Conservation (phyloP, 495 filamentous ascomycete species). For the Hamigera avellanea region DNA sequence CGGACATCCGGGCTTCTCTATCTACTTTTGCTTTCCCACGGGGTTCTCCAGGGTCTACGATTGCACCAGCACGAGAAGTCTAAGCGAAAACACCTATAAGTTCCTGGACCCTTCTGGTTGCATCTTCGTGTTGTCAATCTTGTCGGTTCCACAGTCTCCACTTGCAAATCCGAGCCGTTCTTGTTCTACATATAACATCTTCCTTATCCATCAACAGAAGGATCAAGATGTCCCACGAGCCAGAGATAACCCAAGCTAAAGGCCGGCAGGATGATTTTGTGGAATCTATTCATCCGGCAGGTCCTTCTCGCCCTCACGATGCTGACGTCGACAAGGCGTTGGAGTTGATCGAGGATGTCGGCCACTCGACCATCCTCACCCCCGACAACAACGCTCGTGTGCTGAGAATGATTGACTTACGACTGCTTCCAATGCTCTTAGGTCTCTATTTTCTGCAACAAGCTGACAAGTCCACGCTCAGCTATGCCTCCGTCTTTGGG, state of each 20-base stretch:
- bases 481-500: conserved; percentile 42
- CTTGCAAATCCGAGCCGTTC: no score
- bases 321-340: conserved; percentile 30
- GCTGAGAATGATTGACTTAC: conserved; percentile 40
- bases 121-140: no score
- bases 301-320: conserved; percentile 4
- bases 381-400: conserved; percentile 42
- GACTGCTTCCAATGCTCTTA: conserved; percentile 38
- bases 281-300: conserved; percentile 20
- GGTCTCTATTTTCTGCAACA: conserved; percentile 39
- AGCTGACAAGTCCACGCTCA: conserved; percentile 46
- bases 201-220: no score
- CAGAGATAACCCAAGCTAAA: conserved; percentile 10
- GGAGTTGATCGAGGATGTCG: conserved; percentile 29
- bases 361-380: conserved; percentile 30
- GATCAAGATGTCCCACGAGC: conserved; percentile 13
- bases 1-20: conserved; percentile 5
- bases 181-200: no score
- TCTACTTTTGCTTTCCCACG: conserved; percentile 18
- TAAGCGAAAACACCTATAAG: no score
- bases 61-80: no score
- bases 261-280: conserved; percentile 21
- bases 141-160: no score
- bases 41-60: conserved; percentile 12
- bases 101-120: no score